A percentile compares a stretch with the other conserved stretches of the same genome.
Conservation (phyloP, 176 grass and related monocot genomes). For the Triticum monococcum region DNA sequence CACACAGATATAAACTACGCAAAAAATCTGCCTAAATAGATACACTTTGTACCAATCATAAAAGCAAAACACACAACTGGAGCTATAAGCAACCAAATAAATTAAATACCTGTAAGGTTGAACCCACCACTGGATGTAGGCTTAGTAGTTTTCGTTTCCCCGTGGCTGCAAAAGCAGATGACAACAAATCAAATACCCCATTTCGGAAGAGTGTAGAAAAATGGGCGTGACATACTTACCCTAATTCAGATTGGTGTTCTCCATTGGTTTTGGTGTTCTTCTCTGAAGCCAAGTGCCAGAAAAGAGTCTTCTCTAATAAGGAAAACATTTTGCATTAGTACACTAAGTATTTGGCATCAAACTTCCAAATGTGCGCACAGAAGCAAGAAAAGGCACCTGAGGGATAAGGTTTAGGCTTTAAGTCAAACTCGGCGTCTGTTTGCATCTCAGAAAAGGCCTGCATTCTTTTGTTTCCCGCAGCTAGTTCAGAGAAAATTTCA, state of each 20-base stretch:
- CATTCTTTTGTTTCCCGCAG: slow-evolving; percentile 46
- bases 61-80: background rate
- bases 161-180: slow-evolving; percentile 50
- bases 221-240: slow-evolving; percentile 41
- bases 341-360: slow-evolving; percentile 21
- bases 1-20: background rate
- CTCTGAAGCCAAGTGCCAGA: slow-evolving; percentile 93
- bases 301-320: slow-evolving; percentile 80
- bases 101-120: slow-evolving; percentile 60
- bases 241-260: slow-evolving; percentile 33
- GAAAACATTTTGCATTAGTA: slow-evolving; percentile 7
- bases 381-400: slow-evolving; percentile 56
- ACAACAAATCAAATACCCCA: background rate
- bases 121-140: slow-evolving; percentile 50
- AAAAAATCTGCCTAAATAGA: background rate
- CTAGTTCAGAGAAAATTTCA: slow-evolving; percentile 37
- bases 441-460: slow-evolving; percentile 50
- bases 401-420: slow-evolving; percentile 53
- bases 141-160: slow-evolving; percentile 60
- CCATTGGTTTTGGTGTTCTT: slow-evolving; percentile 49
- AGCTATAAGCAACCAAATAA: slow-evolving; percentile 18
- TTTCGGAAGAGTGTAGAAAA: slow-evolving; percentile 7
- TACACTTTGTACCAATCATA: background rate
- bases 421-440: slow-evolving; percentile 47
- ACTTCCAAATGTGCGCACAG: slow-evolving; percentile 11